Percentiles rank a stretch among this genome's conserved stretches.
Conservation (phyloP, 2,329 filamentous ascomycete species). For the Pezicula neosporulosa region DNA sequence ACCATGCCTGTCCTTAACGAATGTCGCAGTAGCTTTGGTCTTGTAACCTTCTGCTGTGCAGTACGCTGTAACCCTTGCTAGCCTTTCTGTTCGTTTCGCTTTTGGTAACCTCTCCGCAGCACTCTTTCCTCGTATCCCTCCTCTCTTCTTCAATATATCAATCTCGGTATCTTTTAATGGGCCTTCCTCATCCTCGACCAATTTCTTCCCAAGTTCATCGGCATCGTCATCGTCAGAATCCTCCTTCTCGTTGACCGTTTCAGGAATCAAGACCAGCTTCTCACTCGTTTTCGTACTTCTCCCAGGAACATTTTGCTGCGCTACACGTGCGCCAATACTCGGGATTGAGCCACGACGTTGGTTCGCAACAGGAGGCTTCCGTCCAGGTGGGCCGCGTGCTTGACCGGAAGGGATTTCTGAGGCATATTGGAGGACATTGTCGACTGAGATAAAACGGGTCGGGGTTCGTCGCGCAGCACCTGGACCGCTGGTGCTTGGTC, state of each 20-base stretch:
- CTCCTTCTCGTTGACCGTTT: conserved; percentile 62
- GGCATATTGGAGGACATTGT: conserved; percentile 90
- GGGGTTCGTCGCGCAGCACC: conserved; percentile 34
- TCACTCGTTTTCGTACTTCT: conserved; percentile 93
- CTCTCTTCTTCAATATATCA: conserved; percentile 59
- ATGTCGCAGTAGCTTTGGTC: conserved; percentile 81
- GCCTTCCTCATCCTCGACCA: conserved; percentile 57
- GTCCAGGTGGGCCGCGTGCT: conserved; percentile 64
- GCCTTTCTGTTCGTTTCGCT: conserved; percentile 77
- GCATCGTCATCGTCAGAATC: conserved; percentile 56
- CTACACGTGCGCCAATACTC: conserved; percentile 34
- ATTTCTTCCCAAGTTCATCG: conserved; percentile 42
- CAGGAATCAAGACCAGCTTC: conserved; percentile 92
- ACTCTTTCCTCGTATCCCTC: conserved; percentile 70
- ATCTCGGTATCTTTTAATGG: conserved; percentile 68
- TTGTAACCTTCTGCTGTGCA: conserved; percentile 95
- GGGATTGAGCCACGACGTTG: conserved; percentile 40
- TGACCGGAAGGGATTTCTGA: conserved; percentile 95
- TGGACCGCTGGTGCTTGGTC: conserved; percentile 26
- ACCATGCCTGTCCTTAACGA: conserved; percentile 81
- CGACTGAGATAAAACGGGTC: conserved; percentile 82
- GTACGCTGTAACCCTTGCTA: conserved; percentile 90
- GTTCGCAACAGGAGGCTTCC: conserved; percentile 40
- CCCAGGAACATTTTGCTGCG: conserved; percentile 62
- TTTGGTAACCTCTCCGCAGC: conserved; percentile 94